Percentiles rank a stretch among this genome's conserved stretches.
Conservation (phyloP, 2,329 filamentous ascomycete genomes). For the Aphanocladium album region DNA sequence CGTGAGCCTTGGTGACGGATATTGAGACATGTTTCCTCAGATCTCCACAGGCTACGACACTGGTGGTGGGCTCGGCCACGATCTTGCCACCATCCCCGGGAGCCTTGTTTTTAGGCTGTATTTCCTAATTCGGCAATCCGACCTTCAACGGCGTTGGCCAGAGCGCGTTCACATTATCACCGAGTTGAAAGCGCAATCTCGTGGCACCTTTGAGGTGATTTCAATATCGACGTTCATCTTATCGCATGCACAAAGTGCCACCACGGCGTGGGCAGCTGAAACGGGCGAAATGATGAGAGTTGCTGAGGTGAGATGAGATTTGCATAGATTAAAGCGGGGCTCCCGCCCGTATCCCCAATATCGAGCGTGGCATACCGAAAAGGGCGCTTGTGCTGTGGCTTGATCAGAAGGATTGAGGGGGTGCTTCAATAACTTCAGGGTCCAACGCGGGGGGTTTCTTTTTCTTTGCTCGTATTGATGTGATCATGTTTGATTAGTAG, state of each 20-base stretch:
- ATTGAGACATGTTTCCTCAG: background rate
- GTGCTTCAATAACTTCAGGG: background rate
- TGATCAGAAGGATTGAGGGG: background rate
- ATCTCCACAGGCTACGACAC: background rate
- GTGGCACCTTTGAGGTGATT: no score
- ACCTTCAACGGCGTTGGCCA: background rate
- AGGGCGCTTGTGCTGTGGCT: background rate
- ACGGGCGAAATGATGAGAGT: background rate
- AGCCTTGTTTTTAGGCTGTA: slow-evolving; percentile 1
- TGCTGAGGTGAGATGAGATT: slow-evolving; percentile 6
- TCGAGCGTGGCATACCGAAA: background rate
- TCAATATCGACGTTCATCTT: no score
- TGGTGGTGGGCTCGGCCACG: background rate
- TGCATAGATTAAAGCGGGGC: background rate
- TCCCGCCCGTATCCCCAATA: no score
- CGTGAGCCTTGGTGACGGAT: background rate
- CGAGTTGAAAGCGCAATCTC: background rate
- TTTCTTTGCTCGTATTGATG: background rate
- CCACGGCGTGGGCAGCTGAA: background rate
- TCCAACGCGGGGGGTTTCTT: no score
- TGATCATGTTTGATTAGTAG: background rate
- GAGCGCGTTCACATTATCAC: background rate
- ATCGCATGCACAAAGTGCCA: background rate
- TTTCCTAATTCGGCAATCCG: slow-evolving; percentile 3
- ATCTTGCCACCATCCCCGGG: background rate